Evolutionary conservation across 768 basidiomycete species (phyloP).

Genomic region (Crepidotus variabilis): DNA sequence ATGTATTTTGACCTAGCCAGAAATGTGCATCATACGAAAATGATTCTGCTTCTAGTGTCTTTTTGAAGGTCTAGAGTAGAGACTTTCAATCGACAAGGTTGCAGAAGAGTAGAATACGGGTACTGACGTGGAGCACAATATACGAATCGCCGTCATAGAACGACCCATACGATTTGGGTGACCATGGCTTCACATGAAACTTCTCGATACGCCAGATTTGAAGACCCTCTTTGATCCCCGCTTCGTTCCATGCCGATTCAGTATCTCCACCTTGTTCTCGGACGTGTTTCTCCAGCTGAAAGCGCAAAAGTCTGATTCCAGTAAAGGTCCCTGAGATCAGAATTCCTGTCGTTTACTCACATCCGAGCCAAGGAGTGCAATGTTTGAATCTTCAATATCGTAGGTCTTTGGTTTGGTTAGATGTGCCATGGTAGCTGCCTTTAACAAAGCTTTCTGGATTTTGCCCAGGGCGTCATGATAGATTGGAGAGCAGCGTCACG

Average conservation of each 20-base stretch:
- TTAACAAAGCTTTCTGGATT: background rate
- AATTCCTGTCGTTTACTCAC: constrained; percentile 27
- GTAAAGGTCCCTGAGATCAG: too few species aligned
- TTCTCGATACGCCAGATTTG: constrained; percentile 61
- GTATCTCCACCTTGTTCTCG: constrained; percentile 47
- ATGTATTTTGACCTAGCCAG: constrained; percentile 59
- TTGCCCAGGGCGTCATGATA: too few species aligned
- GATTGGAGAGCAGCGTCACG: too few species aligned
- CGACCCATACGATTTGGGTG: constrained; percentile 42
- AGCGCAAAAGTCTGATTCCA: too few species aligned
- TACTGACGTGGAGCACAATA: constrained; percentile 54
- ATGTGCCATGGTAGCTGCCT: constrained; percentile 28
- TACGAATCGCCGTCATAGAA: constrained; percentile 69
- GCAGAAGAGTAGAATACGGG: background rate
- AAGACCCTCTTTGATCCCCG: constrained; percentile 38
- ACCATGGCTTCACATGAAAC: constrained; percentile 52
- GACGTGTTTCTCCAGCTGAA: constrained; percentile 54
- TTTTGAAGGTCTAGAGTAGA: constrained; percentile 51
- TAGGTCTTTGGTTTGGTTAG: constrained; percentile 47
- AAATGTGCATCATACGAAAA: constrained; percentile 61
- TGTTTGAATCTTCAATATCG: constrained; percentile 61
- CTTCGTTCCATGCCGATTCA: constrained; percentile 48
- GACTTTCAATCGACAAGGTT: background rate
- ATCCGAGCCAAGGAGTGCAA: constrained; percentile 59
- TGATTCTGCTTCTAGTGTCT: constrained; percentile 38